Evolutionary conservation across 129 eudicot genomes (phyloP).

Genomic region (Lactuca saligna): DNA sequence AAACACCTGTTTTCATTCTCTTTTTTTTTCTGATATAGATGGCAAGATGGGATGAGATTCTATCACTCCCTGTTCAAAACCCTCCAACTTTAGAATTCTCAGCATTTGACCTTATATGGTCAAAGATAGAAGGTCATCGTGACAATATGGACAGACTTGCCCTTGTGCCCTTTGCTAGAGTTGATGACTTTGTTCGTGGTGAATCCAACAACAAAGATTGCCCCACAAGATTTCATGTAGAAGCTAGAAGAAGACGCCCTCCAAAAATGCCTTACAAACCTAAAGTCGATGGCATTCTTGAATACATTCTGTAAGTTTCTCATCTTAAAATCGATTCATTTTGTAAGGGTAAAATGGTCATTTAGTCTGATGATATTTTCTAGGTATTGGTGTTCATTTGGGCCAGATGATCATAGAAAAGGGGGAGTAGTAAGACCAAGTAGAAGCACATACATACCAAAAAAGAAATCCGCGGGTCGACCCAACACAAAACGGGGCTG

Average conservation of each 20-base stretch:
- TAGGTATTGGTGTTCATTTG: conserved; percentile 99
- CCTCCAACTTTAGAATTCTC: conserved; percentile 83
- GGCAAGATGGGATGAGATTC: conserved; percentile 95
- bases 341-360: too few relatives aligned
- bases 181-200: conserved; percentile 74
- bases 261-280: conserved; percentile 59
- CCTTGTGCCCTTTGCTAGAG: conserved; percentile 77
- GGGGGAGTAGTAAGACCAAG: conserved; percentile 91
- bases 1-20: too few relatives aligned
- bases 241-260: conserved; percentile 76
- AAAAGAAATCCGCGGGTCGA: conserved; percentile 79
- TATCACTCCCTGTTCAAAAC: conserved; percentile 89
- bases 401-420: conserved; percentile 88
- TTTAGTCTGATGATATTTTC: not conserved
- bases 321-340: too few relatives aligned
- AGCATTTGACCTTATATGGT: conserved; percentile 77
- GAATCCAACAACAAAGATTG: conserved; percentile 80
- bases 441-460: conserved; percentile 65
- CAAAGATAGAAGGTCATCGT: conserved; percentile 84
- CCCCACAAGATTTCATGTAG: conserved; percentile 92
- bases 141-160: conserved; percentile 84
- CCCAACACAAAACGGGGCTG: conserved; percentile 96
- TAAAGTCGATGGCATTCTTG: conserved; percentile 92
- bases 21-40: conserved; percentile 36
- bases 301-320: conserved; percentile 71